These are phyloP conservation scores for Tetracentron sinense DNA, from an alignment of 164 flowering plant genomes.

Conservation along the genomic window DNA sequence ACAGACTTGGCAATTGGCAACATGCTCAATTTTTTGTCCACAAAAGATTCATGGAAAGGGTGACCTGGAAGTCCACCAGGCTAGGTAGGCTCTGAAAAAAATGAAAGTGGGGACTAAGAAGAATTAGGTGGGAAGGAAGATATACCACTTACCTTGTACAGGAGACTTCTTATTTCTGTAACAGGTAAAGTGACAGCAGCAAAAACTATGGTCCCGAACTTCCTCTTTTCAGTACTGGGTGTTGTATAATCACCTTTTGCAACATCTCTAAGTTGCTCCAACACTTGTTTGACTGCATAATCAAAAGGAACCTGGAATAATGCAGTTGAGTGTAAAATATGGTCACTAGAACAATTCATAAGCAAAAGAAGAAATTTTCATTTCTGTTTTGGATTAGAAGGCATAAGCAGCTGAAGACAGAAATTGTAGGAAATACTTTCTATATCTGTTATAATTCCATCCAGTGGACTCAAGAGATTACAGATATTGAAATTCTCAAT, in stretches of 20 bases:
- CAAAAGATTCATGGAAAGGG: too few species aligned
- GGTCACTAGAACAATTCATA: neutral
- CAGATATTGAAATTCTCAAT: neutral
- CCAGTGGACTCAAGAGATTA: too few species aligned
- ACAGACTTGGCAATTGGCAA: too few species aligned
- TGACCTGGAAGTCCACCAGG: neutral
- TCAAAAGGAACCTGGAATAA: conserved; percentile 79
- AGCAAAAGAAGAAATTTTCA: neutral
- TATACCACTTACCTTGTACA: conserved; percentile 42
- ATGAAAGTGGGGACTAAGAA: neutral
- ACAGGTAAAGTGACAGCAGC: conserved; percentile 82
- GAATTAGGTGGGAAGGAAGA: neutral
- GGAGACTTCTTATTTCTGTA: conserved; percentile 42
- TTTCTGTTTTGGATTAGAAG: neutral
- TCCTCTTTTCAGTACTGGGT: conserved; percentile 63
- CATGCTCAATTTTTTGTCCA: too few species aligned
- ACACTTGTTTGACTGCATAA: conserved; percentile 57
- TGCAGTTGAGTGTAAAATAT: too few species aligned
- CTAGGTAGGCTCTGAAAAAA: neutral
- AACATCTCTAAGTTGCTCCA: conserved; percentile 58
- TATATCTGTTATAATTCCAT: too few species aligned
- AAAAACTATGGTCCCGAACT: conserved; percentile 65
- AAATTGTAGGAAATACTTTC: neutral
- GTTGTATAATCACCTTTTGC: conserved; percentile 59
- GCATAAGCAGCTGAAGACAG: neutral